Base-by-base conservation (phyloP, 73 alveolate species). In the Paramecium bursaria region DNA sequence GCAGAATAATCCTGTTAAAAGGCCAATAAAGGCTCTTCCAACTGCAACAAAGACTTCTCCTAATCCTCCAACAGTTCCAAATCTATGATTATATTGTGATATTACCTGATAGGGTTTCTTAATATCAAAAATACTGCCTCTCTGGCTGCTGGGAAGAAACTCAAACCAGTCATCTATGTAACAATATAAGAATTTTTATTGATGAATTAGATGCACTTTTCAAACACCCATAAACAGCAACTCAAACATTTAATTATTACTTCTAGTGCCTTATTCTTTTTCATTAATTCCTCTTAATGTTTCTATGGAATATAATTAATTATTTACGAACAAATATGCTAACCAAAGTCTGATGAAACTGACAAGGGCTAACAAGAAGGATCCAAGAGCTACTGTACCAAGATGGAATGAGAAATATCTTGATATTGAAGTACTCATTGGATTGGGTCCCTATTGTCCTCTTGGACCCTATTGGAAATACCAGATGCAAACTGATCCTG, bases 301-400 rank as follows among this genome's bases (percentile, higher is more conserved):
- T 85, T 67, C 76, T 90, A 90, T 48, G 75, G 74, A 53, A 86
- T 92, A 48, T 75, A 52, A 49, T 23, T 52, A 14, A 54, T 15
- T 6, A 51, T 14, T 26, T 77, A 67, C 33, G 9, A 39, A 67
- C 7, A 95, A 54, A 75, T 74, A 88, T 74, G 95, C 98, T 44
- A 95, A 93, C 42, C 87, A 86, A 53, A 87, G 75, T 91, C 92
- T 95, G 53, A 97, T 89, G 86, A 95, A 75, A 90, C 92, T 87
- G 48, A 95, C 92, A 15, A 97, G 90, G 4, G 99, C 99, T 3
- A 97, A 73, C 33, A 97, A 91, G 74, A 95, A 89, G 29, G 98
- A 85, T 4, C 99, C 99, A 74, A 97, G 91, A 5, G 99, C 99
- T 10, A 97, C 76, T 3, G 99, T 90, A 33, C 99, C 99, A 76